These are phyloP conservation scores for Pythium coloratum DNA, from an alignment of 352 stramenopile genomes.

Conservation along the genomic window DNA sequence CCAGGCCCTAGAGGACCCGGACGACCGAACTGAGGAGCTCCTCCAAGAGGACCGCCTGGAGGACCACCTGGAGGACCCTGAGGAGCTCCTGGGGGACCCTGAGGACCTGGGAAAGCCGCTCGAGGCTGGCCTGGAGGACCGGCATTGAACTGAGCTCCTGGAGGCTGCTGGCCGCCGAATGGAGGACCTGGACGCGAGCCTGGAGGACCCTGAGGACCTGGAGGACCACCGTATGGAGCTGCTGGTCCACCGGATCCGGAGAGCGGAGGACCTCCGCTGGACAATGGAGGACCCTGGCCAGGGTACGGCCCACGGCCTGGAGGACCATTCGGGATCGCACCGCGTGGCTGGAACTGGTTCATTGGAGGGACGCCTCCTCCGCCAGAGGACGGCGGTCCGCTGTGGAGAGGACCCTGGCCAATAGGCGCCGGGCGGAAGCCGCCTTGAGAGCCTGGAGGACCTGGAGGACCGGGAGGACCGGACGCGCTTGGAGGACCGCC, in stretches of 20 bases:
- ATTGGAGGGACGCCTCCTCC: conserved; percentile 33
- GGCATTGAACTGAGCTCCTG: conserved; percentile 7
- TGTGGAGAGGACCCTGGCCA: conserved; percentile 17
- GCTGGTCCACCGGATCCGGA: conserved; percentile 16
- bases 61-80: background rate
- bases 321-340: conserved; percentile 23
- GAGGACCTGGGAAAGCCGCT: conserved; percentile 17
- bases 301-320: conserved; percentile 28
- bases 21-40: conserved; percentile 10
- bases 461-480: background rate
- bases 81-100: conserved; percentile 11
- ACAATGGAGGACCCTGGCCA: conserved; percentile 24
- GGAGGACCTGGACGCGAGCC: conserved; percentile 24
- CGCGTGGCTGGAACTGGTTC: conserved; percentile 43
- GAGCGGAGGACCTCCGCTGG: conserved; percentile 7
- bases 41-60: conserved; percentile 11
- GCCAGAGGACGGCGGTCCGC: conserved; percentile 37
- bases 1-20: conserved; percentile 15
- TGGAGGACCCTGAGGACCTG: conserved; percentile 22
- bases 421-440: conserved; percentile 11
- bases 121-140: conserved; percentile 17
- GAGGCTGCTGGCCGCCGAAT: conserved; percentile 26
- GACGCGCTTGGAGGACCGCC: conserved; percentile 6
- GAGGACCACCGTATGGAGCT: conserved; percentile 19
- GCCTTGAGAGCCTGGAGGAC: conserved; percentile 28